Conservation (phyloP, 441 rosid genomes). For the Gossypium davidsonii region DNA sequence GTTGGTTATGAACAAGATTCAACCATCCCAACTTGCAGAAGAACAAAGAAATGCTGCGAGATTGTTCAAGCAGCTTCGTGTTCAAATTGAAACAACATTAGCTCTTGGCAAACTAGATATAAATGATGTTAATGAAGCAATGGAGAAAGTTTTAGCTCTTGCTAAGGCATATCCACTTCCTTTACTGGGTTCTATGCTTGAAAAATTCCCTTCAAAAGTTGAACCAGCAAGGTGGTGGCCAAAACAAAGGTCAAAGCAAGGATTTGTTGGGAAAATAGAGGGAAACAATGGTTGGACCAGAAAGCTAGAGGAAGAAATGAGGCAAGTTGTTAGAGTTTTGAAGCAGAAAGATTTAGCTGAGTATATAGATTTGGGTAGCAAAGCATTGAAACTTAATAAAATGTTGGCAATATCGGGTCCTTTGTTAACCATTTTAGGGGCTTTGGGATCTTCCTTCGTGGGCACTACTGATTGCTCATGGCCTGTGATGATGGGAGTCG, state of each 20-base stretch:
- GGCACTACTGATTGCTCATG: constrained; percentile 26
- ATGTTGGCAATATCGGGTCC: constrained; percentile 58
- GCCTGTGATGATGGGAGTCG: constrained; percentile 33
- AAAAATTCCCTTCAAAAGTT: constrained; percentile 49
- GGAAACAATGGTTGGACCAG: constrained; percentile 40
- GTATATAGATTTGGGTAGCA: constrained; percentile 44
- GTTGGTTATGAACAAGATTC: constrained; percentile 44
- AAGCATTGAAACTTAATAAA: constrained; percentile 48
- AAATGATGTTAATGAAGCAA: constrained; percentile 29
- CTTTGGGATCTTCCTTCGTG: constrained; percentile 36
- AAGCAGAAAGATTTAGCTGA: constrained; percentile 51
- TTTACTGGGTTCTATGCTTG: constrained; percentile 51
- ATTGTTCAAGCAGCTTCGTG: constrained; percentile 38
- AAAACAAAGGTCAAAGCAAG: constrained; percentile 6
- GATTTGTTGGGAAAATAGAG: not conserved
- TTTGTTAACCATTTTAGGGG: constrained; percentile 49
- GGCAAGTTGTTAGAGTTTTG: constrained; percentile 34
- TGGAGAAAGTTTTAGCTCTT: constrained; percentile 43
- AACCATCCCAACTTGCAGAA: constrained; percentile 60
- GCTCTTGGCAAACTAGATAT: constrained; percentile 14
- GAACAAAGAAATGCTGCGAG: constrained; percentile 51
- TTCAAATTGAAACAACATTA: constrained; percentile 21
- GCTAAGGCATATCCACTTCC: constrained; percentile 56
- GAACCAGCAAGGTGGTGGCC: constrained; percentile 79
- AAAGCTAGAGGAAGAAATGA: constrained; percentile 50